Evolutionary conservation across 73 alveolate species (phyloP), one percentile per base, ranked within the genome.

Genomic region (Paramecium tetraurelia): DNA sequence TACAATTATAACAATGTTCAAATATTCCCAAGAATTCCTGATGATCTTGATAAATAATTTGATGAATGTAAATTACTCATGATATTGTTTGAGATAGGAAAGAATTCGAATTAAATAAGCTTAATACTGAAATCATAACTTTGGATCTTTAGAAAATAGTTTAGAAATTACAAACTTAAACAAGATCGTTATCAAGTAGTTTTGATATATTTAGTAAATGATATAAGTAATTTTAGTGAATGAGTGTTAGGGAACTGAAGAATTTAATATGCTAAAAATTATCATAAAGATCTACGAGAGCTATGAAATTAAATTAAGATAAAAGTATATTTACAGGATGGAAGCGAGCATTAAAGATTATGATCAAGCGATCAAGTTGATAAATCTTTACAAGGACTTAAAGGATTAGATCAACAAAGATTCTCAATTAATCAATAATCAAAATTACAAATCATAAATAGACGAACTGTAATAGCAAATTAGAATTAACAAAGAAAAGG

Each of bases 231-330:
- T 31, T 1, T 22, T 63, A 63, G 84, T 63, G 84, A 63, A 2
- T 63, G 84, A 63, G 12, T 63, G 84, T 63, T 63, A 63, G 6
- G 84, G 84, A 63, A 63, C 53, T 63, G 84, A 63, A 27, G 41
- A 27, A 31, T 63, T 63, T 63, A 7, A 8, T 3, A 63, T 7
- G 12, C 29, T 63, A 5, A 27, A 63, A 27, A 63, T 12, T 2
- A 31, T 63, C 3, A 63, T 33, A 14, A 63, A 63, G 12, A 63
- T 63, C 6, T 63, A 63, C 24, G 84, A 63, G n/a, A 63, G 29
- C 3, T 31, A 27, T 31, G 84, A 63, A 27, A 63, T 63, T 31
- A 31, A 7, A 63, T 63, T 63, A 33, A 63, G 48, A 63, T 63
- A 63, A 63, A 63, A 63, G 12, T 63, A 63, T 63, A 12, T 63